Percentiles rank a stretch among this genome's conserved stretches.
Conservation (phyloP, 2,329 filamentous ascomycete species). For the Harringtonia aguacate region DNA sequence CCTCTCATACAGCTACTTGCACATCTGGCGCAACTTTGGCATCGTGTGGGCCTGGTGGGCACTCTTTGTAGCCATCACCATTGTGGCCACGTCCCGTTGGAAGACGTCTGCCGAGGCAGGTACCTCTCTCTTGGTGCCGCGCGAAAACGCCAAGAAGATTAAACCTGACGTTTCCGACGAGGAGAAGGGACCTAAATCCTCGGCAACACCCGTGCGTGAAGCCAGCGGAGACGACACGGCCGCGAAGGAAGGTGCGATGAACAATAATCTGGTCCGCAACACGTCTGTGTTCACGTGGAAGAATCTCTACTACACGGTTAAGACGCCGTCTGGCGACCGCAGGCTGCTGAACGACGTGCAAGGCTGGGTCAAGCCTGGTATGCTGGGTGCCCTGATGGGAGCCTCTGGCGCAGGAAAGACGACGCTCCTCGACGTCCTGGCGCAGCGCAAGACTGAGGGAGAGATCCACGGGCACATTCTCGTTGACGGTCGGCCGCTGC, state of each 20-base stretch:
- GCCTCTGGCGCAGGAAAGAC: conserved; percentile 78
- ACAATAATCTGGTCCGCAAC: conserved; percentile 43
- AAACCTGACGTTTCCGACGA: not conserved
- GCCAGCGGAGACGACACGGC: too few relatives aligned
- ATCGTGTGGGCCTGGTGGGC: conserved; percentile 66
- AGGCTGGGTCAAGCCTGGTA: conserved; percentile 76
- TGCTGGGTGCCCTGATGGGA: conserved; percentile 67
- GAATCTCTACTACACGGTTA: conserved; percentile 59
- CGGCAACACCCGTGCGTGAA: too few relatives aligned
- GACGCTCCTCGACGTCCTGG: conserved; percentile 72
- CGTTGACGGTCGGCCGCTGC: conserved; percentile 63
- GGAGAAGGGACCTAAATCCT: not conserved
- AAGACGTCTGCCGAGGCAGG: conserved; percentile 2
- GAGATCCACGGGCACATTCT: conserved; percentile 64
- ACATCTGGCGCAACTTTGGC: conserved; percentile 69
- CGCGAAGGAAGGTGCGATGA: not conserved
- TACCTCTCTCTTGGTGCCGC: conserved; percentile 8
- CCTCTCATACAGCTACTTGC: conserved; percentile 43
- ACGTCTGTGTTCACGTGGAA: conserved; percentile 66
- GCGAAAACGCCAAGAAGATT: conserved; percentile 8
- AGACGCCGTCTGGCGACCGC: conserved; percentile 49
- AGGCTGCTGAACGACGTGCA: conserved; percentile 68
- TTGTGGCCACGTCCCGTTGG: conserved; percentile 6
- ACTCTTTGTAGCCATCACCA: conserved; percentile 64
- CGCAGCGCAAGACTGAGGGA: conserved; percentile 68